phyloP scores from a whole-genome alignment of 345 rosid genomes.

The Heritiera fomes region DNA sequence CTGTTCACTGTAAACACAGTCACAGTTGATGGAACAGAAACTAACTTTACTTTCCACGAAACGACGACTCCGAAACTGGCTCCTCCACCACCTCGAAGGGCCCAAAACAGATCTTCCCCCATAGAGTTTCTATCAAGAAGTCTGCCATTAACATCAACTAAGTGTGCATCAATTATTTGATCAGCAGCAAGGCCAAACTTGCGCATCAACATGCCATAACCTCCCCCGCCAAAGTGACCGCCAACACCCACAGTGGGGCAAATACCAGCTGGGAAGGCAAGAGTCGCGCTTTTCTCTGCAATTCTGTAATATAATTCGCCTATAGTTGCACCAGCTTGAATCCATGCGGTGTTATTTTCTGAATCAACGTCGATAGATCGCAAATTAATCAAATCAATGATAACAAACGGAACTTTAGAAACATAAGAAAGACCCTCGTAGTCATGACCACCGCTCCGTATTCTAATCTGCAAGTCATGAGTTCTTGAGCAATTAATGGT shows the following conservation, averaged over 20 bases:
- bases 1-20: conserved; percentile 37
- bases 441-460: conserved; percentile 56
- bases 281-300: too few relatives aligned
- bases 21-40: conserved; percentile 10
- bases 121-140: conserved; percentile 40
- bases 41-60: conserved; percentile 45
- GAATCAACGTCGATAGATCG: conserved; percentile 16
- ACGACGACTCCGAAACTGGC: conserved; percentile 50
- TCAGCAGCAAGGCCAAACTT: conserved; percentile 50
- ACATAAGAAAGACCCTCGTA: conserved; percentile 52
- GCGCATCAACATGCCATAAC: conserved; percentile 28
- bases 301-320: too few relatives aligned
- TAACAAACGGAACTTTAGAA: conserved; percentile 37
- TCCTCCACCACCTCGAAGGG: conserved; percentile 54
- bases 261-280: too few relatives aligned
- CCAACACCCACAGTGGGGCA: too few relatives aligned
- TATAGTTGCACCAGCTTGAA: too few relatives aligned
- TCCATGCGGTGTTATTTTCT: too few relatives aligned
- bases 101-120: conserved; percentile 63
- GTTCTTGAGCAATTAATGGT: too few relatives aligned
- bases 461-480: not conserved
- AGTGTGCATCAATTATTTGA: conserved; percentile 40
- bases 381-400: conserved; percentile 45
- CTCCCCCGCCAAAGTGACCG: too few relatives aligned
- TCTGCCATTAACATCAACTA: conserved; percentile 42